phyloP scores from a whole-genome alignment of 768 basidiomycete genomes.

The Boletus reticuloceps region DNA sequence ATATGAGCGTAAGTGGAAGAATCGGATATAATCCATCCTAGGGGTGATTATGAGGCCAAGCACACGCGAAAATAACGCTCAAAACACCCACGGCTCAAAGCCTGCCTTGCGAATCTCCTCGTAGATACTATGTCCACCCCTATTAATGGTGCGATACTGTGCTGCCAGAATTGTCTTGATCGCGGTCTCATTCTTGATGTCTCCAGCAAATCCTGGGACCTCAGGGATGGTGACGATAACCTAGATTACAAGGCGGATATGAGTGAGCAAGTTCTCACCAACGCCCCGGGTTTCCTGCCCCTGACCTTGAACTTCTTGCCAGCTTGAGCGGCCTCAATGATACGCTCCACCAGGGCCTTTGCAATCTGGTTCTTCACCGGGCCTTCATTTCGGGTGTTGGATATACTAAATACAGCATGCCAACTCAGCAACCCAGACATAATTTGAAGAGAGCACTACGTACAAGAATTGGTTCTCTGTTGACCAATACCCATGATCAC shows the following conservation, averaged over 20 bases:
- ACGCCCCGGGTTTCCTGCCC: not conserved
- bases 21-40: conserved; percentile 82
- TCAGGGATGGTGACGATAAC: conserved; percentile 88
- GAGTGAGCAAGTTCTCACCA: not conserved
- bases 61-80: not conserved
- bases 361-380: conserved; percentile 84
- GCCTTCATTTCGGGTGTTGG: conserved; percentile 59
- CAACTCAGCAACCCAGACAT: conserved; percentile 1
- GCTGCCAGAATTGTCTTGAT: conserved; percentile 86
- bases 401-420: conserved; percentile 53
- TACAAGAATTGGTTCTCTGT: conserved; percentile 87
- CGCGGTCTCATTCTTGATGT: conserved; percentile 63
- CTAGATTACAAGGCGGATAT: conserved; percentile 33
- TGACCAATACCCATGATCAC: conserved; percentile 1
- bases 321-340: conserved; percentile 72
- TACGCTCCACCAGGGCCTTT: conserved; percentile 76
- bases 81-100: conserved; percentile 64
- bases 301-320: conserved; percentile 75
- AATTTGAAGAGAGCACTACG: conserved; percentile 26
- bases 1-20: conserved; percentile 91
- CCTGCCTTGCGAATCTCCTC: conserved; percentile 76
- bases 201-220: conserved; percentile 86
- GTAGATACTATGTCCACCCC: conserved; percentile 84
- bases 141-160: conserved; percentile 85
- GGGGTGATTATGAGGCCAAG: not conserved